phyloP scores from a whole-genome alignment of 805 yeast genomes.

The Saccharomycopsis sp. region DNA sequence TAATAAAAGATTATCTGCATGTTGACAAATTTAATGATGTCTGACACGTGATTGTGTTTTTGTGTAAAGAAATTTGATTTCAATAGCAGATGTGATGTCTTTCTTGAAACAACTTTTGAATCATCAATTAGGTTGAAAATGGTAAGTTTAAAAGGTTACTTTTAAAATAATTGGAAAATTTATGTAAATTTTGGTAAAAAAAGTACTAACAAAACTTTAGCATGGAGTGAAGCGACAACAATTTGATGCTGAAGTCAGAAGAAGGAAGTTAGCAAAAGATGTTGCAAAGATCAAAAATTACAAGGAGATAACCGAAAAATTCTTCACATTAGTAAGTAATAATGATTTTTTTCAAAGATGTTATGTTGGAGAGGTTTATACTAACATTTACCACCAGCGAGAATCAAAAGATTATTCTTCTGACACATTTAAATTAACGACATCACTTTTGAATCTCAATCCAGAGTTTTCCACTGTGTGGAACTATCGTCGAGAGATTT shows the following conservation, averaged over 20 bases:
- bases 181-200: no score
- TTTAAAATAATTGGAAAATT: no score
- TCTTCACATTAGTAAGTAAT: constrained; percentile 4
- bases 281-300: constrained; percentile 13
- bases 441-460: constrained; percentile 48
- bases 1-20: no score
- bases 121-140: no score
- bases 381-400: constrained; percentile 19
- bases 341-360: neutral
- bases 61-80: no score
- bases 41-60: no score
- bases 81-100: no score
- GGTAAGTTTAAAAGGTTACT: no score
- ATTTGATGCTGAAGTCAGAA: constrained; percentile 13
- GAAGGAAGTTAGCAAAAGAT: constrained; percentile 12
- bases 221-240: constrained; percentile 17
- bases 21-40: no score
- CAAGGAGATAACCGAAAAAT: constrained; percentile 3
- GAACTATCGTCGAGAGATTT: constrained; percentile 78
- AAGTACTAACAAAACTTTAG: no score
- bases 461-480: constrained; percentile 87
- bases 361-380: no score
- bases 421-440: constrained; percentile 41
- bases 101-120: no score
- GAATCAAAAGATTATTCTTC: constrained; percentile 23